Evolutionary conservation across 306 rosid genomes (phyloP).

Genomic region (Canavalia ensiformis): DNA sequence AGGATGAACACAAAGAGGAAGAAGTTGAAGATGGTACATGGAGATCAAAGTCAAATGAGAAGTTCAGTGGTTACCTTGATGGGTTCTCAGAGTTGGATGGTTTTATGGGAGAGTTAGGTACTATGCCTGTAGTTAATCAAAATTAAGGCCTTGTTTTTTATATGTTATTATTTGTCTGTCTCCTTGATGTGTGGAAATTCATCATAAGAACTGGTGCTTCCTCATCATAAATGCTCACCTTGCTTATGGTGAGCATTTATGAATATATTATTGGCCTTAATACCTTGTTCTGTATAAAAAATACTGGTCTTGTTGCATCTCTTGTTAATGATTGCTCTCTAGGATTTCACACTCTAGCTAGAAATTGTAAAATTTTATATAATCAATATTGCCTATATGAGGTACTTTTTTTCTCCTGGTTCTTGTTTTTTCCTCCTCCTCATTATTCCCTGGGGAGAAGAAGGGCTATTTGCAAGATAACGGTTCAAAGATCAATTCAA

Average conservation of each 20-base stretch:
- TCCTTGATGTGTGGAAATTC: conserved; percentile 31
- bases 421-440: neutral
- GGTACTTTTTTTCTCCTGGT: neutral
- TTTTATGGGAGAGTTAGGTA: conserved; percentile 54
- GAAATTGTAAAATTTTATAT: neutral
- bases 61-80: conserved; percentile 57
- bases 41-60: conserved; percentile 54
- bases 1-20: conserved; percentile 39
- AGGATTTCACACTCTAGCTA: conserved; percentile 5
- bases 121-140: conserved; percentile 43
- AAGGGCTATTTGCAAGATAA: neutral
- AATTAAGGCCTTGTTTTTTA: conserved; percentile 22
- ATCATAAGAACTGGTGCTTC: conserved; percentile 33
- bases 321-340: conserved; percentile 19
- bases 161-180: conserved; percentile 19
- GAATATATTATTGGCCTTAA: conserved; percentile 16
- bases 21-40: conserved; percentile 36
- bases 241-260: conserved; percentile 34
- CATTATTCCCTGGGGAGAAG: neutral
- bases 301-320: conserved; percentile 6
- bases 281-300: neutral
- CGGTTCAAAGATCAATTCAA: conserved; percentile 9
- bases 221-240: neutral
- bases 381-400: neutral
- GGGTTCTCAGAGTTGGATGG: conserved; percentile 61